A percentile compares a stretch with the other conserved stretches of the same genome.
These are phyloP conservation scores for Populus nigra DNA, from an alignment of 345 rosid genomes.

Conservation along the genomic window DNA sequence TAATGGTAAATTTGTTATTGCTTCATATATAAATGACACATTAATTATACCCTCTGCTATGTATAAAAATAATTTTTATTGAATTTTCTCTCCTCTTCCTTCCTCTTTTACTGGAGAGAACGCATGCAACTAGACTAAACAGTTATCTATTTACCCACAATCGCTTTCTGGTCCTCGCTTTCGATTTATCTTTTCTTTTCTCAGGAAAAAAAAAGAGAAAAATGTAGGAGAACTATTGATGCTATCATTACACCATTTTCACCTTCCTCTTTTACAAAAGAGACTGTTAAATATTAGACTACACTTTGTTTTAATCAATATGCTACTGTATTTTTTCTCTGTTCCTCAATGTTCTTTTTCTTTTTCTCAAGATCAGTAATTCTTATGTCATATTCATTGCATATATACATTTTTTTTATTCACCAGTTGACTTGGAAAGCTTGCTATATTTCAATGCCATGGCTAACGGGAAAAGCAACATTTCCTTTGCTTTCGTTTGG, in stretches of 20 bases:
- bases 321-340: neutral
- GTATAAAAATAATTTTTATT: too few relatives aligned
- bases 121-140: neutral
- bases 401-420: neutral
- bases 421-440: neutral
- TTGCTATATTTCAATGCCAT: neutral
- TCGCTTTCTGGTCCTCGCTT: neutral
- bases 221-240: neutral
- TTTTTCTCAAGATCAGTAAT: neutral
- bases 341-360: neutral
- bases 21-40: too few relatives aligned
- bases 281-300: neutral
- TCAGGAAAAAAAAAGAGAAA: neutral
- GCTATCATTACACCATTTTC: neutral
- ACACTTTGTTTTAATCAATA: neutral
- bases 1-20: too few relatives aligned
- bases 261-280: neutral
- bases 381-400: neutral
- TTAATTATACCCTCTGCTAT: too few relatives aligned
- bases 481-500: neutral
- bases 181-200: neutral
- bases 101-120: neutral
- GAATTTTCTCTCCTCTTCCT: neutral
- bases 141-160: neutral
- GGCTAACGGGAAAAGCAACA: neutral